These are phyloP conservation scores for Solanum tarapatanum DNA, from an alignment of 257 asterid genomes.

Conservation along the genomic window DNA sequence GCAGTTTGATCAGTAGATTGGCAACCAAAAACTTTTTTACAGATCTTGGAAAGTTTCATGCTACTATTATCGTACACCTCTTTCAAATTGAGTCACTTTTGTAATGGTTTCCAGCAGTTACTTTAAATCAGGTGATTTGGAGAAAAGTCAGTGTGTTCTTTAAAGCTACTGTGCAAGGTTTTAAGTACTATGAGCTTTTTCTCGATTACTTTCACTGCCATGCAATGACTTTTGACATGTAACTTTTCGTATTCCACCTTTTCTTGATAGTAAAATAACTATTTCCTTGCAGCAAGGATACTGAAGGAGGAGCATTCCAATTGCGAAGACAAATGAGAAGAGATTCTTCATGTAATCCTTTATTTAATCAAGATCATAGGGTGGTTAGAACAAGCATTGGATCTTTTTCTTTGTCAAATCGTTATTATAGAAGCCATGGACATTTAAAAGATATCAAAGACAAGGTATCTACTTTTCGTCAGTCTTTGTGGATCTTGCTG, in stretches of 20 bases:
- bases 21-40: not conserved
- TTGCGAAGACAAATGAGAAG: slow-evolving; percentile 10
- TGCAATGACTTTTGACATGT: not conserved
- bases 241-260: not conserved
- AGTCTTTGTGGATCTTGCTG: not conserved
- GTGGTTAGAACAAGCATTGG: slow-evolving; percentile 7
- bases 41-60: not conserved
- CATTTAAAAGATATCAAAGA: not conserved
- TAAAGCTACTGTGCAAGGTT: not conserved
- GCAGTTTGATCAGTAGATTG: not conserved
- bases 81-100: not conserved
- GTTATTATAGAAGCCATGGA: not conserved
- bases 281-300: slow-evolving; percentile 15
- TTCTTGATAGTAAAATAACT: slow-evolving; percentile 7
- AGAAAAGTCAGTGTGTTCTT: not conserved
- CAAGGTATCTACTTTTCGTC: not conserved
- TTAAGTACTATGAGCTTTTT: not conserved
- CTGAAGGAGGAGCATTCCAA: slow-evolving; percentile 9
- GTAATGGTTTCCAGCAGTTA: not conserved
- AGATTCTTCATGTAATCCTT: slow-evolving; percentile 11
- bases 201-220: not conserved
- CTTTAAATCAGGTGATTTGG: not conserved
- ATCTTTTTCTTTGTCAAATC: not conserved
- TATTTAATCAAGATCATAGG: slow-evolving; percentile 13
- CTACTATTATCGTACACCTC: not conserved